phyloP scores from a whole-genome alignment of 148 eudicot species.

The Salicornia ramosissima region DNA sequence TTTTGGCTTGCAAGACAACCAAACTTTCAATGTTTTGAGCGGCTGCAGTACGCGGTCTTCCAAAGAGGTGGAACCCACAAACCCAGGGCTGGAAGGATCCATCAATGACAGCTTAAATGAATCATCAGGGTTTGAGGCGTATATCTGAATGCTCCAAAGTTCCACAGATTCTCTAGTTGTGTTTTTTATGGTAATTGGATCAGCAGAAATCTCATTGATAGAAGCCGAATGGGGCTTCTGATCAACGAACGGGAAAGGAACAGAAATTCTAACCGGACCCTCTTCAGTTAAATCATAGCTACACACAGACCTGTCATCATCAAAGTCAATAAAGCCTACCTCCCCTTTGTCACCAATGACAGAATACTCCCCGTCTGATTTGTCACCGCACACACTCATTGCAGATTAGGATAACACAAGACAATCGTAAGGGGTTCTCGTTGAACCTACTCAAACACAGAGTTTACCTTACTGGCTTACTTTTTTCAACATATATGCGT shows the following conservation, averaged over 20 bases:
- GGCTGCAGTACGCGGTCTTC: constrained; percentile 73
- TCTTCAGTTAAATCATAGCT: constrained; percentile 57
- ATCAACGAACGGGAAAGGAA: constrained; percentile 64
- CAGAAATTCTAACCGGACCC: constrained; percentile 54
- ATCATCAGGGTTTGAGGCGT: constrained; percentile 74
- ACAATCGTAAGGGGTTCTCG: neutral
- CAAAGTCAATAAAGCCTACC: constrained; percentile 65
- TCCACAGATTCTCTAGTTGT: constrained; percentile 52
- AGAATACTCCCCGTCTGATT: constrained; percentile 56
- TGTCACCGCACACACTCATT: constrained; percentile 30
- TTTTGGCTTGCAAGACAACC: constrained; percentile 85
- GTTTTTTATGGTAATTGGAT: constrained; percentile 57
- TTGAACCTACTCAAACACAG: neutral
- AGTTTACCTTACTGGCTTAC: constrained; percentile 6
- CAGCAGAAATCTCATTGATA: constrained; percentile 45
- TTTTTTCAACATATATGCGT: neutral
- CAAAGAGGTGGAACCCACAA: constrained; percentile 47
- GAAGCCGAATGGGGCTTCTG: constrained; percentile 65
- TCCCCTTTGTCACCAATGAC: constrained; percentile 76
- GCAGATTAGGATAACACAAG: neutral
- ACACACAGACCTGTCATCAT: constrained; percentile 50
- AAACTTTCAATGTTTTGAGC: constrained; percentile 44
- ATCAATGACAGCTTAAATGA: constrained; percentile 67
- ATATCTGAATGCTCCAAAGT: constrained; percentile 58
- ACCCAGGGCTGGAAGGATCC: constrained; percentile 59